Percentiles rank a stretch among this genome's conserved stretches.
Evolutionary conservation across 2,329 filamentous ascomycete species (phyloP).

Genomic region (Neofusicoccum kwambonambiense): DNA sequence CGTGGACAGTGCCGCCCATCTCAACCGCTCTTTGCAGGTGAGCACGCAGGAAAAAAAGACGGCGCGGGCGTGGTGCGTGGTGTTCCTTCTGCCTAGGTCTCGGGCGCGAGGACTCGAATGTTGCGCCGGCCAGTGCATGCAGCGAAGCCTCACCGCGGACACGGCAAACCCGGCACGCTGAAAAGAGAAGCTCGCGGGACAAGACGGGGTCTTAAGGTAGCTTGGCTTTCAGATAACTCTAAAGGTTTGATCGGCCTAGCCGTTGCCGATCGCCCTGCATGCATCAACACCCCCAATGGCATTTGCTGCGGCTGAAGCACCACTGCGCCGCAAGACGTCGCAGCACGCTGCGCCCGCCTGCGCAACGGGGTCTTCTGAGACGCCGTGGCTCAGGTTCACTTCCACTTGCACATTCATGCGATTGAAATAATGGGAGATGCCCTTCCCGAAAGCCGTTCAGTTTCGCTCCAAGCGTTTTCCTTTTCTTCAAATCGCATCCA

Average conservation of each 20-base stretch:
- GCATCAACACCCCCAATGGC: constrained; percentile 1
- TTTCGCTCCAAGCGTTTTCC: constrained; percentile 4
- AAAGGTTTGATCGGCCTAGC: constrained; percentile 3
- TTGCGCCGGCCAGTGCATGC: neutral
- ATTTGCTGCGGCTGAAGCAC: constrained; percentile 9
- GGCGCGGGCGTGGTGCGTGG: too few species aligned
- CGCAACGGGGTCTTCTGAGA: neutral
- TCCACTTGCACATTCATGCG: neutral
- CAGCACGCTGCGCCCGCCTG: neutral
- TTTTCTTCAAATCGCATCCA: neutral
- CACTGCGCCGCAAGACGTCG: constrained; percentile 5
- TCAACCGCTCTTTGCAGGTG: neutral
- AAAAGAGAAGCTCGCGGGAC: neutral
- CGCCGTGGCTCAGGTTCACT: neutral
- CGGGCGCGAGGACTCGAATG: neutral
- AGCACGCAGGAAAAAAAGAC: neutral
- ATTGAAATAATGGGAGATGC: constrained; percentile 1
- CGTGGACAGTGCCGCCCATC: neutral
- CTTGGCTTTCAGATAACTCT: constrained; percentile 14
- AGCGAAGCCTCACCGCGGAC: neutral
- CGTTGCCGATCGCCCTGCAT: neutral
- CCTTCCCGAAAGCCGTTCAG: constrained; percentile 10
- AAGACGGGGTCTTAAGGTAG: neutral
- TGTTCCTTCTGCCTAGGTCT: neutral
- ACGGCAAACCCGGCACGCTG: too few species aligned